These are phyloP conservation scores for Fistulinella cinereoalba DNA, from an alignment of 1,284 basidiomycete genomes.

Conservation along the genomic window DNA sequence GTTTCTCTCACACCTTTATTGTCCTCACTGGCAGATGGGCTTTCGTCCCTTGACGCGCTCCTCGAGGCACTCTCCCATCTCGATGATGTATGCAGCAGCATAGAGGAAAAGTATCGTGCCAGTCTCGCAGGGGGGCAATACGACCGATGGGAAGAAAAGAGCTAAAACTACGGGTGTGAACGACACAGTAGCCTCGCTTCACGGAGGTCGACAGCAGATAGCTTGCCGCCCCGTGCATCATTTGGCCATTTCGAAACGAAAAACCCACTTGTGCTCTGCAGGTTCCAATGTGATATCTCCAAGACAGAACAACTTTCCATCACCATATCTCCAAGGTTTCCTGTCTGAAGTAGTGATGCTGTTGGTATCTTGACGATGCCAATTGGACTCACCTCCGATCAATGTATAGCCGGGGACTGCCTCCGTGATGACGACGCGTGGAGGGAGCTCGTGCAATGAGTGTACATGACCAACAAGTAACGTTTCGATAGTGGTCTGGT, in stretches of 20 bases:
- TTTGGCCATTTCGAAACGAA: slow-evolving; percentile 13
- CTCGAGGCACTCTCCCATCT: slow-evolving; percentile 73
- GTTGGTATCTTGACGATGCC: no score
- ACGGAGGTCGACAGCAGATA: background rate
- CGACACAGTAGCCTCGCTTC: background rate
- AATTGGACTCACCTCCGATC: slow-evolving; percentile 19
- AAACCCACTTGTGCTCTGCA: slow-evolving; percentile 30
- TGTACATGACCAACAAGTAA: slow-evolving; percentile 20
- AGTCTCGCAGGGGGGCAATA: slow-evolving; percentile 55
- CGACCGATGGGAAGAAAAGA: slow-evolving; percentile 67
- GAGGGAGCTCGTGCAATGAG: slow-evolving; percentile 15
- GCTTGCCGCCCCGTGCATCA: background rate
- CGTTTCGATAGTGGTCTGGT: slow-evolving; percentile 25
- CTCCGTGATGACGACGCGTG: slow-evolving; percentile 12
- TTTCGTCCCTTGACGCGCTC: slow-evolving; percentile 78
- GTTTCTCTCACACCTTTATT: slow-evolving; percentile 3
- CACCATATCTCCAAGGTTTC: slow-evolving; percentile 30
- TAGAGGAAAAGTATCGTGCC: slow-evolving; percentile 62
- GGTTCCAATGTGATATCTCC: slow-evolving; percentile 14
- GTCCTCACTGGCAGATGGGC: slow-evolving; percentile 52
- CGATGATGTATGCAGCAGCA: slow-evolving; percentile 66
- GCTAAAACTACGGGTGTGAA: slow-evolving; percentile 34
- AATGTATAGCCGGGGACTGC: slow-evolving; percentile 17
- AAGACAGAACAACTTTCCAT: slow-evolving; percentile 25
- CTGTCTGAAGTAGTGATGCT: no score